Base-by-base conservation (phyloP, 768 basidiomycete species). In the Tricholoma matsutake region DNA sequence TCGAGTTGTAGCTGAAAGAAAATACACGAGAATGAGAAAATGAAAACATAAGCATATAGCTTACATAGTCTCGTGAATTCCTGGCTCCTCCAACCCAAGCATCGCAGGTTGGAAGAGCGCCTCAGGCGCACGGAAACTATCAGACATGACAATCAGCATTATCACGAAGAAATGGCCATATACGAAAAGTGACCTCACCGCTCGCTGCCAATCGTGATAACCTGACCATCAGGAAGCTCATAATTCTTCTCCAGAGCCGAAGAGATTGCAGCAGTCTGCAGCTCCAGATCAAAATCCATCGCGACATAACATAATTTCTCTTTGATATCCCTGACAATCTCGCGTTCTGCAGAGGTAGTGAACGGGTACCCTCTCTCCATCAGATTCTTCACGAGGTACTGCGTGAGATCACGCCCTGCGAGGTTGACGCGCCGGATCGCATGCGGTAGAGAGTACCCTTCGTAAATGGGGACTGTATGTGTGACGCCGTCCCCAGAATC, bases 401-500 rank as follows among this genome's bases (percentile, higher is more conserved):
- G 87, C 61, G 95, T 96, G 72, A 97, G 76, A 73, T 96, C 95
- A 75, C 95, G 89, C 63, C 95, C 95, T 62, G 95, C 91, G 68
- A 94, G 82, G 75, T 97, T 95, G 64, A 96, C 82, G 78, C 95
- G 89, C 61, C 88, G 85, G 72, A 97, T 96, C 67, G 95, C 93
- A 73, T 96, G 95, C 45, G 94, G 94, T 51, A 97, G 84, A 41
- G 91, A 78, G 81, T 93, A 96, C 76, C 83, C 95, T 76, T 97
- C 95, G 79, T 96, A 96, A 72, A 97, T 96, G 65, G 95, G 95
- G 34, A 97, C 95, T 28, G 92, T 93, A 84, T 97, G 94, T 57
- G 91, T 88, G 64, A 96, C 94, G 83, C 94, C 95, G 75, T 97
- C 95, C 71, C 94, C 94, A n/a, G 95, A 96, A 78, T 97, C 95